phyloP scores from a whole-genome alignment of 495 filamentous ascomycete genomes.

The Penicillium arizonense region DNA sequence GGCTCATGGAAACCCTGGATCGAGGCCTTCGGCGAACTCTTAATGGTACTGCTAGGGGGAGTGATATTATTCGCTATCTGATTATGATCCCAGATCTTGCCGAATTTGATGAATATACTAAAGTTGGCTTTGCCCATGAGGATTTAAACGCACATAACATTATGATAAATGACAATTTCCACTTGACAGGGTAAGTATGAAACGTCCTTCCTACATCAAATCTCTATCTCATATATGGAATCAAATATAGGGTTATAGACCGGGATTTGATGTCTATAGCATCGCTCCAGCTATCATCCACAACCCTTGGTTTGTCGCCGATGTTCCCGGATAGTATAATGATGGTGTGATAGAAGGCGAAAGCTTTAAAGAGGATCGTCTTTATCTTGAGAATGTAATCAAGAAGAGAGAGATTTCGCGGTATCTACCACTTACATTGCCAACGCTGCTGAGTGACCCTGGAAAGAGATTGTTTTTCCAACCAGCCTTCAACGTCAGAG shows the following conservation, averaged over 20 bases:
- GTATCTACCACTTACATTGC: not conserved
- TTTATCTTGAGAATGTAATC: constrained; percentile 2
- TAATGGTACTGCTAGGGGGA: constrained; percentile 15
- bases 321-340: constrained; percentile 13
- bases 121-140: constrained; percentile 12
- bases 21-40: constrained; percentile 18
- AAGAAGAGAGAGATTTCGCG: not conserved
- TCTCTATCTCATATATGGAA: not conserved
- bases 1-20: constrained; percentile 17
- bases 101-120: constrained; percentile 9
- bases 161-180: constrained; percentile 19
- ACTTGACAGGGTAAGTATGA: constrained; percentile 15
- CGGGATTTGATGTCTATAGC: constrained; percentile 11
- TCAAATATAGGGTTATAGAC: constrained; percentile 17
- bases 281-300: constrained; percentile 9
- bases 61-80: constrained; percentile 14
- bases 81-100: constrained; percentile 20
- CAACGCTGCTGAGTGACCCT: constrained; percentile 2
- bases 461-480: constrained; percentile 11
- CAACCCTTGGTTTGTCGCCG: constrained; percentile 14
- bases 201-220: not conserved
- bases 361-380: constrained; percentile 2
- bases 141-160: constrained; percentile 19
- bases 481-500: constrained; percentile 13
- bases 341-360: constrained; percentile 3